A percentile compares a stretch with the other conserved stretches of the same genome.
Conservation (phyloP, 306 rosid genomes). For the Clitoria ternatea region DNA sequence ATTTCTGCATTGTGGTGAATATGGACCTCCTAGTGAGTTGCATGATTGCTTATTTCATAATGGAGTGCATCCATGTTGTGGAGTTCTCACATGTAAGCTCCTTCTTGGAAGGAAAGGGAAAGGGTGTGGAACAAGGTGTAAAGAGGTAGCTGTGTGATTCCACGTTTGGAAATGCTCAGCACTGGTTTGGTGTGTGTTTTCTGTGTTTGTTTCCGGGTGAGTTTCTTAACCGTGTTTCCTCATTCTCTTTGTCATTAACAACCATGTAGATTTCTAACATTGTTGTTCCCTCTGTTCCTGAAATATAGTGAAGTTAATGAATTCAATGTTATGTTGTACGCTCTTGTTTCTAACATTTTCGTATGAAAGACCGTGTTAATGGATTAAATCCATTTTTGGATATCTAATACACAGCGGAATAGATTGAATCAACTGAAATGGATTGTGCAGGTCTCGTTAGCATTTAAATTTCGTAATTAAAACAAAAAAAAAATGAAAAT, state of each 20-base stretch:
- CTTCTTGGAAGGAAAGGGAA: neutral
- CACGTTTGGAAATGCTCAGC: slow-evolving; percentile 30
- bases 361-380: neutral
- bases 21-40: slow-evolving; percentile 12
- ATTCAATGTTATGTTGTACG: slow-evolving; percentile 13
- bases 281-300: slow-evolving; percentile 7
- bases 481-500: too few species aligned
- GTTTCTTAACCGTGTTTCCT: slow-evolving; percentile 27
- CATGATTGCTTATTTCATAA: slow-evolving; percentile 17
- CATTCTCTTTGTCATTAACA: slow-evolving; percentile 32
- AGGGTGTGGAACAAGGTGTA: slow-evolving; percentile 22
- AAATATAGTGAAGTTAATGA: slow-evolving; percentile 28
- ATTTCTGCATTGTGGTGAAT: slow-evolving; percentile 11
- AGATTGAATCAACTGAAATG: neutral
- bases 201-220: slow-evolving; percentile 30
- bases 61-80: slow-evolving; percentile 8
- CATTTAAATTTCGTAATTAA: too few species aligned
- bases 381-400: neutral
- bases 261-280: slow-evolving; percentile 36
- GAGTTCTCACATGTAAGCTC: neutral
- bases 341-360: neutral
- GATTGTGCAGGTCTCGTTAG: too few species aligned
- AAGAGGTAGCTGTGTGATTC: slow-evolving; percentile 20
- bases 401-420: neutral
- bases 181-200: slow-evolving; percentile 41